Conservation (phyloP, 75 land plant genomes). For the Picea sitchensis region DNA sequence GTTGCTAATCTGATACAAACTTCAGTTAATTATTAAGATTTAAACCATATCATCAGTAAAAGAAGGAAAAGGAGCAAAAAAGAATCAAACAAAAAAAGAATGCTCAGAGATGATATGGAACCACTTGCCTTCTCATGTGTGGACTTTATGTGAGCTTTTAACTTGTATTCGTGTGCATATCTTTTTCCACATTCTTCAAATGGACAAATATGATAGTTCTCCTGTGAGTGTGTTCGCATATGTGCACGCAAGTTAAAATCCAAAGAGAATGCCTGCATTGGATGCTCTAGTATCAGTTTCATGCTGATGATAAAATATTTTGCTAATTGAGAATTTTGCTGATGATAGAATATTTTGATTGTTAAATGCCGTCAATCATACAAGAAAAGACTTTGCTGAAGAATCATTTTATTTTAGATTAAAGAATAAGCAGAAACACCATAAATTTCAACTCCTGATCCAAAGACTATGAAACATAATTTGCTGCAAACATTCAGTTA, state of each 20-base stretch:
- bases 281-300: constrained; percentile 6
- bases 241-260: constrained; percentile 97
- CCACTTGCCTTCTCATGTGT: constrained; percentile 92
- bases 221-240: constrained; percentile 95
- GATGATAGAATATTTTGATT: neutral
- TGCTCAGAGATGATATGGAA: neutral
- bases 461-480: neutral
- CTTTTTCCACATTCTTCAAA: constrained; percentile 93
- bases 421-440: neutral
- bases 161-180: constrained; percentile 95
- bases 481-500: neutral
- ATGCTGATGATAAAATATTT: neutral
- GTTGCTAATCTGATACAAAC: neutral
- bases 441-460: neutral
- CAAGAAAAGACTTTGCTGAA: neutral
- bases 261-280: constrained; percentile 89
- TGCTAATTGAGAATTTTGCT: neutral
- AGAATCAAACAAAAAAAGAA: neutral
- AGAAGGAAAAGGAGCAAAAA: neutral
- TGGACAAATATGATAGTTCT: constrained; percentile 94
- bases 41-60: neutral
- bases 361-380: neutral
- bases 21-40: neutral
- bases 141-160: constrained; percentile 71
- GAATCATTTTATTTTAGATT: neutral